A percentile compares a stretch with the other conserved stretches of the same genome.
These are phyloP conservation scores for Verticillium klebahnii DNA, from an alignment of 2,329 filamentous ascomycete genomes.

Conservation along the genomic window DNA sequence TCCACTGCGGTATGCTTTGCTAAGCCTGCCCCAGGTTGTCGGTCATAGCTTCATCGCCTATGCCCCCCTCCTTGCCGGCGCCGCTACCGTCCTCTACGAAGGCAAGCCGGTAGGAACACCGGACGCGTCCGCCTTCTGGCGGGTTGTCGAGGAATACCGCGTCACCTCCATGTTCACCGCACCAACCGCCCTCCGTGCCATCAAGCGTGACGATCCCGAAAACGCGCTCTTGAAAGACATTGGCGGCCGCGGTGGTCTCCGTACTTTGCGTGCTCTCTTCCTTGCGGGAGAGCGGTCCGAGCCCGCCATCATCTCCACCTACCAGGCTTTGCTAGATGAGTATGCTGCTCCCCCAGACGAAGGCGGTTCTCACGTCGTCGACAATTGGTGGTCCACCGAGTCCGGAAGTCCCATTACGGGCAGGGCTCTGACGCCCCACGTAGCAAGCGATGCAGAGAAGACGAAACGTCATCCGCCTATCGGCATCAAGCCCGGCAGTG, in stretches of 20 bases:
- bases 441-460: constrained; percentile 29
- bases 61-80: constrained; percentile 77
- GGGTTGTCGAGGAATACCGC: constrained; percentile 77
- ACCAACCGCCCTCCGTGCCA: constrained; percentile 80
- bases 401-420: constrained; percentile 55
- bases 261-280: constrained; percentile 68
- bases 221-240: constrained; percentile 60
- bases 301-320: constrained; percentile 76
- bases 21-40: constrained; percentile 35
- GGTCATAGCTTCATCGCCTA: constrained; percentile 80
- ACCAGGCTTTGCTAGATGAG: constrained; percentile 65
- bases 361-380: constrained; percentile 50
- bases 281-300: constrained; percentile 87
- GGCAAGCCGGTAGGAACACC: constrained; percentile 92
- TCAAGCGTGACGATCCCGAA: constrained; percentile 78
- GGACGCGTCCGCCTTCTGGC: constrained; percentile 83
- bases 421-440: constrained; percentile 34
- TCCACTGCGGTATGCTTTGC: background rate
- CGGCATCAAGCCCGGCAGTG: constrained; percentile 74
- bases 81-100: constrained; percentile 84
- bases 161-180: constrained; percentile 84
- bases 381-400: constrained; percentile 61
- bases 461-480: constrained; percentile 28
- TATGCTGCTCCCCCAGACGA: constrained; percentile 53
- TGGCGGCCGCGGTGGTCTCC: constrained; percentile 67